Percentiles rank a stretch among this genome's conserved stretches.
Conservation (phyloP, 148 eudicot species). For the Fallopia convolvulus region DNA sequence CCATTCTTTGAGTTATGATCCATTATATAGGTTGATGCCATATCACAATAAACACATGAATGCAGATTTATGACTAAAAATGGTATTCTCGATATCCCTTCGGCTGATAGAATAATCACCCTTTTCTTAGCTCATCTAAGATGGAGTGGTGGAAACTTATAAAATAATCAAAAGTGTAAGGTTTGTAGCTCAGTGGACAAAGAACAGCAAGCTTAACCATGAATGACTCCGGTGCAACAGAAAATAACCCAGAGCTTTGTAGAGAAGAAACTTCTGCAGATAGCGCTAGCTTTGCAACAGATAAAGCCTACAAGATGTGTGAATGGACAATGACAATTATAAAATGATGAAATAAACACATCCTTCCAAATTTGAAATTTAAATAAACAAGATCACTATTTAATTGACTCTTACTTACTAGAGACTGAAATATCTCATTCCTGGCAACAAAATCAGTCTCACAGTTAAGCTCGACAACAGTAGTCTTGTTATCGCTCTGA, state of each 20-base stretch:
- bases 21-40: background rate
- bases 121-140: background rate
- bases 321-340: conserved; percentile 1
- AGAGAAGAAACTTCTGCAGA: conserved; percentile 47
- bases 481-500: conserved; percentile 60
- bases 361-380: background rate
- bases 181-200: background rate
- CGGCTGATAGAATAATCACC: background rate
- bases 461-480: conserved; percentile 70
- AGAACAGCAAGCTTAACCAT: conserved; percentile 44
- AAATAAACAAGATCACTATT: background rate
- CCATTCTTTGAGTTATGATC: background rate
- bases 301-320: conserved; percentile 54
- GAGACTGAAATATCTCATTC: conserved; percentile 80
- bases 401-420: conserved; percentile 44
- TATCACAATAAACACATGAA: background rate
- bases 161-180: background rate
- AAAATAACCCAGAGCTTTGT: conserved; percentile 34
- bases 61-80: background rate
- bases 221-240: conserved; percentile 48
- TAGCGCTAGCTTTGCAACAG: conserved; percentile 71
- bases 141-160: background rate
- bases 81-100: background rate
- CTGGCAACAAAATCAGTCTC: conserved; percentile 99
- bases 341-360: background rate